A percentile compares a stretch with the other conserved stretches of the same genome.
phyloP scores from a whole-genome alignment of 352 stramenopile species.

The Phytopythium oedochilum region DNA sequence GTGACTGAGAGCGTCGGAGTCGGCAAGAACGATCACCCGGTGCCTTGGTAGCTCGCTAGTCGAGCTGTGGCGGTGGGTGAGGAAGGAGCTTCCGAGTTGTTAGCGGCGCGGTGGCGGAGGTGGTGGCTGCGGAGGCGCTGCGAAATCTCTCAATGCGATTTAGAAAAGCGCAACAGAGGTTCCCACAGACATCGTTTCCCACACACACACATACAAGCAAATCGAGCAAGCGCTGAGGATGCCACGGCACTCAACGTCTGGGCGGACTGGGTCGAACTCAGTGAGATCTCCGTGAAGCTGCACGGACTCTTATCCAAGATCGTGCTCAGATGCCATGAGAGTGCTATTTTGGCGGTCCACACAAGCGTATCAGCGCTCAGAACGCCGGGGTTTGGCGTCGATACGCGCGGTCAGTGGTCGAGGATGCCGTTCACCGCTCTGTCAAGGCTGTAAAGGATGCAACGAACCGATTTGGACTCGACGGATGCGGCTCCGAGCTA shows the following conservation, averaged over 20 bases:
- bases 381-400: background rate
- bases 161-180: background rate
- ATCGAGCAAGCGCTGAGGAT: background rate
- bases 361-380: background rate
- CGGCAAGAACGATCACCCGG: background rate
- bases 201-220: too few species aligned
- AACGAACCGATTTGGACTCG: too few species aligned
- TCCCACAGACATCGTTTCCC: background rate
- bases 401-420: background rate
- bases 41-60: background rate
- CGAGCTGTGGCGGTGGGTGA: background rate
- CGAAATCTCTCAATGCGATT: slow-evolving; percentile 8
- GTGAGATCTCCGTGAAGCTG: background rate
- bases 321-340: background rate
- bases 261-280: background rate
- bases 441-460: too few species aligned
- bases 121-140: background rate
- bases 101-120: background rate
- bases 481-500: background rate
- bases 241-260: background rate
- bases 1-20: background rate
- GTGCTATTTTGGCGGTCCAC: background rate
- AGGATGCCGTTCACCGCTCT: background rate
- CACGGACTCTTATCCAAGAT: background rate
- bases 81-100: background rate